phyloP scores from a whole-genome alignment of 83 land plant species.

The Picea engelmannii region DNA sequence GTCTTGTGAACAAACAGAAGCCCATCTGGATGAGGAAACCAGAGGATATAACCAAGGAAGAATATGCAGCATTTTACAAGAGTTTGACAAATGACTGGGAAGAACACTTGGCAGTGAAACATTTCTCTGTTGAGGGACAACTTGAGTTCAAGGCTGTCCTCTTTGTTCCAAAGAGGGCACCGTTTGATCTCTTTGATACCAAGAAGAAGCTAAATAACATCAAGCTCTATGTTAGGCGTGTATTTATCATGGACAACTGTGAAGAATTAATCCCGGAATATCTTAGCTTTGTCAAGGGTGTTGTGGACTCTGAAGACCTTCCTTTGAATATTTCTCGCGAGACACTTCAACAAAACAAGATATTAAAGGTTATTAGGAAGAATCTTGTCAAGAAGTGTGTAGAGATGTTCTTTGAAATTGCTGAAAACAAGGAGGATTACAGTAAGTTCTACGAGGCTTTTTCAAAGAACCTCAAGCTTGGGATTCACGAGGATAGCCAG shows the following conservation, averaged over 20 bases:
- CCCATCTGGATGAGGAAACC: conserved; percentile 78
- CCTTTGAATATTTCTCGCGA: conserved; percentile 64
- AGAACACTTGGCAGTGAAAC: conserved; percentile 78
- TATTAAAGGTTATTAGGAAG: conserved; percentile 61
- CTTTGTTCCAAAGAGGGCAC: conserved; percentile 80
- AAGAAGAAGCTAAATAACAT: conserved; percentile 73
- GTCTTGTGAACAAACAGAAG: conserved; percentile 66
- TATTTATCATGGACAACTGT: conserved; percentile 64
- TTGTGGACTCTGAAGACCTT: conserved; percentile 57
- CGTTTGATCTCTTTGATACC: conserved; percentile 78
- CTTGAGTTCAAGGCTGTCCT: conserved; percentile 81
- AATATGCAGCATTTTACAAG: conserved; percentile 71
- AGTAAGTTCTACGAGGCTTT: conserved; percentile 51
- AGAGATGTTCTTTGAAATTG: conserved; percentile 55
- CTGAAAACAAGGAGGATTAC: conserved; percentile 70
- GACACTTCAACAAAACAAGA: conserved; percentile 65
- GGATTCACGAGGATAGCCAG: conserved; percentile 69
- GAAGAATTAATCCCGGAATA: conserved; percentile 64
- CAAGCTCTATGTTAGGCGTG: conserved; percentile 57
- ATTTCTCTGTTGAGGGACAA: conserved; percentile 85
- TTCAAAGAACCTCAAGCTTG: conserved; percentile 63
- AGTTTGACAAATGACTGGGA: conserved; percentile 75
- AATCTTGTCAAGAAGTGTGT: conserved; percentile 61
- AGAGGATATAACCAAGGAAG: conserved; percentile 69
- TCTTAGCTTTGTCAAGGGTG: conserved; percentile 57